phyloP scores from a whole-genome alignment of 2,329 filamentous ascomycete species.

The Chrysoporthe cubensis region DNA sequence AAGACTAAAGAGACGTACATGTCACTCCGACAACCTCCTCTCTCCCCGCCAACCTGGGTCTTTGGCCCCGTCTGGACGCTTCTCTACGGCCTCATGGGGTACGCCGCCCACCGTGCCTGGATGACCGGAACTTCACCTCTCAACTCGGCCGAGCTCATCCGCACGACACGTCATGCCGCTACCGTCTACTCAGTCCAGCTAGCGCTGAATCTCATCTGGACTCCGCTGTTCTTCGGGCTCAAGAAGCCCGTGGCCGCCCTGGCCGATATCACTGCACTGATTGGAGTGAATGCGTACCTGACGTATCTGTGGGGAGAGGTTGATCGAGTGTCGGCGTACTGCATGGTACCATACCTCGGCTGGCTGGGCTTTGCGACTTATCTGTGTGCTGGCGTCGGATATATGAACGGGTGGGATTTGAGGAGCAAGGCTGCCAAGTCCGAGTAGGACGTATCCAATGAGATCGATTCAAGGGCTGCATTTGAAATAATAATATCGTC shows the following conservation, averaged over 20 bases:
- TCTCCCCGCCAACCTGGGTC: slow-evolving; percentile 62
- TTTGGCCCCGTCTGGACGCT: slow-evolving; percentile 70
- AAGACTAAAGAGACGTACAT: slow-evolving; percentile 65
- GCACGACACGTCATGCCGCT: slow-evolving; percentile 67
- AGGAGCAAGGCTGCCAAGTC: slow-evolving; percentile 38
- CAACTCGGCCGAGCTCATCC: slow-evolving; percentile 54
- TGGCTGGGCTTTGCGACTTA: slow-evolving; percentile 92
- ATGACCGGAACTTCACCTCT: slow-evolving; percentile 62
- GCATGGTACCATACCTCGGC: slow-evolving; percentile 79
- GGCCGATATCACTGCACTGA: slow-evolving; percentile 72
- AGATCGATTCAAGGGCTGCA: not conserved
- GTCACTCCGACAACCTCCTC: slow-evolving; percentile 69
- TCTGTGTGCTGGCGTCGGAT: slow-evolving; percentile 69
- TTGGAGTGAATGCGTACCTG: slow-evolving; percentile 74
- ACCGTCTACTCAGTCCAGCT: slow-evolving; percentile 87
- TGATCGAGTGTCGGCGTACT: slow-evolving; percentile 74
- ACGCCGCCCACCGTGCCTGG: slow-evolving; percentile 80
- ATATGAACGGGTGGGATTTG: slow-evolving; percentile 72
- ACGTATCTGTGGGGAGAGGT: slow-evolving; percentile 76
- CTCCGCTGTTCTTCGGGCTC: slow-evolving; percentile 87
- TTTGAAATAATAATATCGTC: not conserved
- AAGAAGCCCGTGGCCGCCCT: slow-evolving; percentile 75
- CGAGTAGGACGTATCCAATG: slow-evolving; percentile 17
- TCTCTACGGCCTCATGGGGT: slow-evolving; percentile 81
- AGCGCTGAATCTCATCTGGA: slow-evolving; percentile 84